These are phyloP conservation scores for Chiua sp. DNA, from an alignment of 1,284 basidiomycete genomes.

Conservation along the genomic window DNA sequence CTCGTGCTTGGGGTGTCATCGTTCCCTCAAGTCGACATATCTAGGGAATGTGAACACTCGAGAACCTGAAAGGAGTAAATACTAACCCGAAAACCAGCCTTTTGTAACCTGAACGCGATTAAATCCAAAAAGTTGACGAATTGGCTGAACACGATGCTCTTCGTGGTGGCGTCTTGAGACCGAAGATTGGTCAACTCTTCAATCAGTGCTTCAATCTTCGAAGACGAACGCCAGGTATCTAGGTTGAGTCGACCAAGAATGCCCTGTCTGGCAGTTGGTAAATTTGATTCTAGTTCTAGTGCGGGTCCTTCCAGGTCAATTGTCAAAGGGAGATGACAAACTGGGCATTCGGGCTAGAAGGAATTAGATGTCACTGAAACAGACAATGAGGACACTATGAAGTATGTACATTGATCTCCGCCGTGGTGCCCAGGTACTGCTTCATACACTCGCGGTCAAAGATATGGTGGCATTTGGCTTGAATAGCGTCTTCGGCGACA, in stretches of 20 bases:
- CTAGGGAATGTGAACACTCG: conserved; percentile 45
- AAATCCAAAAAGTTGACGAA: conserved; percentile 92
- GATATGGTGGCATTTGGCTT: conserved; percentile 89
- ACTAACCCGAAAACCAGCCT: conserved; percentile 85
- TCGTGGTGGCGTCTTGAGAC: conserved; percentile 88
- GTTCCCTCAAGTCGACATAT: conserved; percentile 96
- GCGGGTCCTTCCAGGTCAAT: conserved; percentile 96
- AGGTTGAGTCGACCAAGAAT: conserved; percentile 93
- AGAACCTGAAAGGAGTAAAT: neutral
- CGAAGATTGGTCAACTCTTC: conserved; percentile 92
- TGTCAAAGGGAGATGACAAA: conserved; percentile 92
- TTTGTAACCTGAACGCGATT: conserved; percentile 92
- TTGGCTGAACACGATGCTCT: conserved; percentile 96
- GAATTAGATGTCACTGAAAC: conserved; percentile 2
- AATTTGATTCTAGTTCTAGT: conserved; percentile 78
- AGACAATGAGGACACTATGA: neutral
- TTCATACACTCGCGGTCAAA: conserved; percentile 96
- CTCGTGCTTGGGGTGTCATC: conserved; percentile 96
- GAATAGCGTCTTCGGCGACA: conserved; percentile 96
- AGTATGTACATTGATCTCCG: conserved; percentile 68
- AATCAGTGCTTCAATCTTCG: conserved; percentile 96
- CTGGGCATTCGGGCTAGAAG: conserved; percentile 84
- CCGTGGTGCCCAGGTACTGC: conserved; percentile 85
- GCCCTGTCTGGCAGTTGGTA: conserved; percentile 78
- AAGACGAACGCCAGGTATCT: conserved; percentile 91